Conservation (phyloP, 352 stramenopile genomes). For the Aphanomyces euteiches region DNA sequence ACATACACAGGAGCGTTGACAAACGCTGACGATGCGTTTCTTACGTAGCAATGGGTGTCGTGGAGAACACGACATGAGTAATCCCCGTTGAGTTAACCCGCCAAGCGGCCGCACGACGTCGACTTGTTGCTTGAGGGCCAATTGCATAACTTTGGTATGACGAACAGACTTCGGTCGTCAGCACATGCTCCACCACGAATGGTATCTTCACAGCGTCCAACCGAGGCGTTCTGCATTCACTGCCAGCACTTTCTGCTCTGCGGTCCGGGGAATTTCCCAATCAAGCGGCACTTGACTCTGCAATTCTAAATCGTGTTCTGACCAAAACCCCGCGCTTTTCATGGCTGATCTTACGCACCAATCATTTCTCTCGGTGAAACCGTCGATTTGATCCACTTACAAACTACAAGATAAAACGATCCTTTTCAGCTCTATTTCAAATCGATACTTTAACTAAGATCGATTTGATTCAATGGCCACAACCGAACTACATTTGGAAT, state of each 20-base stretch:
- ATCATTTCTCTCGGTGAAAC: not conserved
- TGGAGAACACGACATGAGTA: slow-evolving; percentile 91
- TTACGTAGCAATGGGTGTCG: slow-evolving; percentile 52
- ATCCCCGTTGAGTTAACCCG: slow-evolving; percentile 89
- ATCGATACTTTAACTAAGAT: not conserved
- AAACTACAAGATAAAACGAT: slow-evolving; percentile 6
- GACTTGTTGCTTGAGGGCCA: slow-evolving; percentile 52
- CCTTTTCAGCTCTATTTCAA: not conserved
- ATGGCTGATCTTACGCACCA: not conserved
- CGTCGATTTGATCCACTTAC: not conserved
- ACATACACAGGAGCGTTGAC: slow-evolving; percentile 38
- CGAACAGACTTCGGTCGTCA: slow-evolving; percentile 79
- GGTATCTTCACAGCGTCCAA: slow-evolving; percentile 27
- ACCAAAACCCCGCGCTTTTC: slow-evolving; percentile 6
- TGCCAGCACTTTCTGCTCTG: slow-evolving; percentile 83
- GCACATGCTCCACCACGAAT: slow-evolving; percentile 19
- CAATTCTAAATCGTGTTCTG: slow-evolving; percentile 92
- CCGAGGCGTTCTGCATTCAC: slow-evolving; percentile 72
- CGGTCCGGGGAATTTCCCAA: slow-evolving; percentile 87
- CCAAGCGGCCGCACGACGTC: slow-evolving; percentile 62
- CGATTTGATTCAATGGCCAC: not conserved
- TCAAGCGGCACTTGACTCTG: slow-evolving; percentile 85
- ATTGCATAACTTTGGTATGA: slow-evolving; percentile 92
- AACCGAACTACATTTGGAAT: not conserved
- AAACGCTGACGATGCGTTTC: slow-evolving; percentile 41